Conservation (phyloP, 2,329 filamentous ascomycete species). For the Fusarium nurragi region DNA sequence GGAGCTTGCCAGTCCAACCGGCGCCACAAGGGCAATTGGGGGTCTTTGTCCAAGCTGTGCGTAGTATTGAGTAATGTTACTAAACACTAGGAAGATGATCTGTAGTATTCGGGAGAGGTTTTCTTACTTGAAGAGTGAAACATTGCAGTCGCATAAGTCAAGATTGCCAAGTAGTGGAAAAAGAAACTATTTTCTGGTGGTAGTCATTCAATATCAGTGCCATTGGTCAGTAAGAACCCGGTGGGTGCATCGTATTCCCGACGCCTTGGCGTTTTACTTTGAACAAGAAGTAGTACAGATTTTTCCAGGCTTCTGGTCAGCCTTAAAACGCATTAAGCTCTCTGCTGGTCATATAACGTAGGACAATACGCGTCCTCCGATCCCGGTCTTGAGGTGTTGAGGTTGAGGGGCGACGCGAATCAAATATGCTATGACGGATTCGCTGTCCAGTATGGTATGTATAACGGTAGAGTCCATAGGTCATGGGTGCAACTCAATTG, state of each 20-base stretch:
- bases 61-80: too few species aligned
- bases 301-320: not conserved
- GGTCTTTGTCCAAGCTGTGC: too few species aligned
- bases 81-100: too few species aligned
- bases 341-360: not conserved
- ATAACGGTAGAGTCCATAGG: not conserved
- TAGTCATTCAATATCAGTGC: not conserved
- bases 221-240: not conserved
- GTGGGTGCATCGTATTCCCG: constrained; percentile 19
- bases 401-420: too few species aligned
- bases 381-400: not conserved
- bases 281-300: not conserved
- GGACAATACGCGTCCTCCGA: not conserved
- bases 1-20: not conserved
- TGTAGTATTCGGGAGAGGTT: too few species aligned
- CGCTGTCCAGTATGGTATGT: not conserved
- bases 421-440: too few species aligned
- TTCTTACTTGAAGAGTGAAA: not conserved
- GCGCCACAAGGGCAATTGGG: not conserved
- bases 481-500: not conserved
- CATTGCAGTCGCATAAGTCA: not conserved
- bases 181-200: not conserved
- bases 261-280: constrained; percentile 13
- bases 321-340: not conserved
- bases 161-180: not conserved